Conservation (phyloP, 139 green algal species). For the Chlamydomonas eustigma region DNA sequence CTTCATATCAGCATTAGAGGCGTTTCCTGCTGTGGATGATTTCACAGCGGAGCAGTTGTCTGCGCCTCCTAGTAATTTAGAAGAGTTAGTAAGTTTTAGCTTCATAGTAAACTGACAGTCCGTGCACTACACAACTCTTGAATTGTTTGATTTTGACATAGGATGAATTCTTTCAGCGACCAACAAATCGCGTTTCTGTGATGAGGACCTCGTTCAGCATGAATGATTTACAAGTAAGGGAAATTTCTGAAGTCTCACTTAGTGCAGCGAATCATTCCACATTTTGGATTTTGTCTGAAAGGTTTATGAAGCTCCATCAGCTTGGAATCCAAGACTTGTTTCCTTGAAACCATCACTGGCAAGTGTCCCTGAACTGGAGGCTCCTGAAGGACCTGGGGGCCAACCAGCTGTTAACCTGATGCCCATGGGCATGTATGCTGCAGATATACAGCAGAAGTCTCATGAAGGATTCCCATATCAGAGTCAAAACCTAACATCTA, state of each 20-base stretch:
- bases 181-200: not conserved
- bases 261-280: too few species aligned
- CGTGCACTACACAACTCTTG: too few species aligned
- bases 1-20: not conserved
- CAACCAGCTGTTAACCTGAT: not conserved
- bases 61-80: not conserved
- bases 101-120: too few species aligned
- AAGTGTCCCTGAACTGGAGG: not conserved
- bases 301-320: not conserved
- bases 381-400: too few species aligned
- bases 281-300: too few species aligned
- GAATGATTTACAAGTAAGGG: conserved; percentile 4
- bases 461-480: too few species aligned
- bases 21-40: not conserved
- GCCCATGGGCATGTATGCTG: not conserved
- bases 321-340: not conserved
- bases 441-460: not conserved
- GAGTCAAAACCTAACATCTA: too few species aligned
- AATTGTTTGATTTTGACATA: too few species aligned
- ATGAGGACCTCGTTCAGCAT: conserved; percentile 9
- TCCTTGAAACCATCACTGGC: not conserved
- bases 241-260: not conserved
- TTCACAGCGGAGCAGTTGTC: too few species aligned
- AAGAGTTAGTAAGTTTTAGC: not conserved
- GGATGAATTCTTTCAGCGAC: not conserved